Evolutionary conservation across 2,329 filamentous ascomycete genomes (phyloP), one percentile per base, ranked within the genome.

Genomic region (Alternaria longipes): DNA sequence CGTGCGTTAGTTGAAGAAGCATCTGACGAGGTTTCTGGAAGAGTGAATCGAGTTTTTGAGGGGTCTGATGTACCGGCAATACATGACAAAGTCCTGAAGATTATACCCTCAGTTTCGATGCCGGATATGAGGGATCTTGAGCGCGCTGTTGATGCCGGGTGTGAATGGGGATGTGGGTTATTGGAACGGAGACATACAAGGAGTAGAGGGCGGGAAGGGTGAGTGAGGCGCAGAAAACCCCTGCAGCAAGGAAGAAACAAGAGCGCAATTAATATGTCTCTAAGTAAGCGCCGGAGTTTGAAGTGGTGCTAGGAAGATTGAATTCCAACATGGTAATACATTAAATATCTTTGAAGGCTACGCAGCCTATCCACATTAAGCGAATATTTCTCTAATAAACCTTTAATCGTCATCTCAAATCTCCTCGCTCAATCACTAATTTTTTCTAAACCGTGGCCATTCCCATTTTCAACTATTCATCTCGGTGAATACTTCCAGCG

Each of bases 401-500:
- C 32, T 5, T 36, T 6, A 30, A n/a, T n/a, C 20, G 30, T 20
- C 3, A 14, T 14, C 20, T 22, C 14, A 4, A 26, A 24, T 2
- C 20, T 20, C 30, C 32, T 26, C 20, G 20, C 20, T 24, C 36
- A 24, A 38, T 18, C 8, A 24, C 20, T 12, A 36, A 5, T 24
- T 50, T 50, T 26, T 9, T 50, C 20, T 38, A 50, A n/a, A 8
- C 1, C 18, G 8, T 50, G 34, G 32, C 14, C 46, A n/a, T 26
- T 36, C 34, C 3, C 5, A 7, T 8, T 3, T 7, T 38, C 1
- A 14, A 3, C 40, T 44, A 22, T 3, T 24, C 20, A 8, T 38
- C 46, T 24, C 30, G 30, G 8, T 60, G 57, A 5, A 73, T 53
- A 47, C 69, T 72, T n/a, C 71, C 70, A 12, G 63, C 66, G 30